These are phyloP conservation scores for Scedosporium minutisporum DNA, from an alignment of 2,329 filamentous ascomycete genomes.

Conservation along the genomic window DNA sequence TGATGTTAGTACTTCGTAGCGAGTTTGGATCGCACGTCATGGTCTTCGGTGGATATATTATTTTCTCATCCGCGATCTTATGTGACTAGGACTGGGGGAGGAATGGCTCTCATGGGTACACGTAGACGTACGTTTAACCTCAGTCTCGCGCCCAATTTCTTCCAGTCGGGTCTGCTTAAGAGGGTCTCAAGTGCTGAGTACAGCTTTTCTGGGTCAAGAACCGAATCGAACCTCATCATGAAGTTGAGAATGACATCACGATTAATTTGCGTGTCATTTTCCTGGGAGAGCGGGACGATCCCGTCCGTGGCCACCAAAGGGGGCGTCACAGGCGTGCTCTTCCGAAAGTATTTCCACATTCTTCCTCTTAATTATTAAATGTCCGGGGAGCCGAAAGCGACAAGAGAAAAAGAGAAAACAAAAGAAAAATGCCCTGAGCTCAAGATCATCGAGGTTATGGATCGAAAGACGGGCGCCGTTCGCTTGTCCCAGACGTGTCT, in stretches of 20 bases:
- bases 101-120: neutral
- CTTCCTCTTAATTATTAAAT: no score
- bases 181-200: neutral
- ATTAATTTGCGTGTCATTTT: constrained; percentile 14
- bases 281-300: constrained; percentile 16
- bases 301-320: constrained; percentile 4
- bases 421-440: no score
- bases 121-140: neutral
- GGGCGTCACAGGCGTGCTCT: neutral
- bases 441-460: no score
- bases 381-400: no score
- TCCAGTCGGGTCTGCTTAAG: neutral
- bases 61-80: neutral
- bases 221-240: constrained; percentile 29
- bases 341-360: neutral
- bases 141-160: neutral
- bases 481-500: no score
- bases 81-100: constrained; percentile 14
- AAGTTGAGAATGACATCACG: constrained; percentile 16
- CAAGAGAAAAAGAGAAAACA: no score
- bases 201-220: constrained; percentile 22
- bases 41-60: no score
- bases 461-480: no score
- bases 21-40: no score
- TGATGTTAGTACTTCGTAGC: no score